Percentiles rank a stretch among this genome's conserved stretches.
Conservation (phyloP, 2,329 filamentous ascomycete genomes). For the Tolypocladium amazonense region DNA sequence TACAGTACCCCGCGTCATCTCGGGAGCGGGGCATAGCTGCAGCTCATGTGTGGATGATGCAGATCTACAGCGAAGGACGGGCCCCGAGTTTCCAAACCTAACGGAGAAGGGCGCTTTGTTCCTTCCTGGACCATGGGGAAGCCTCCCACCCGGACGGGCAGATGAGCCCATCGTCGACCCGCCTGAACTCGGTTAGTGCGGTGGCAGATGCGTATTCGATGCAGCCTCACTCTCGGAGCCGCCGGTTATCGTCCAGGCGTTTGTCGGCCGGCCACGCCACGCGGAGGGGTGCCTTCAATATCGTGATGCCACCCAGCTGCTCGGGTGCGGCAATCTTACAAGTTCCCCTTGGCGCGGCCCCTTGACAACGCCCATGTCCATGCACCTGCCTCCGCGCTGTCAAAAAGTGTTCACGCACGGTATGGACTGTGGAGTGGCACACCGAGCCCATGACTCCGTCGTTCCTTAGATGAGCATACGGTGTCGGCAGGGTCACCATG, state of each 20-base stretch:
- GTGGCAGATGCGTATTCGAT: not conserved
- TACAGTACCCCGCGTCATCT: not conserved
- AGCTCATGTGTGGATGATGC: not conserved
- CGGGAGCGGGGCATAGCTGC: too few relatives aligned
- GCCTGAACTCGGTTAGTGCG: not conserved
- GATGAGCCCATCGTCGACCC: not conserved
- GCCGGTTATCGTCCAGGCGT: not conserved
- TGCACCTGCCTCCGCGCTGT: not conserved
- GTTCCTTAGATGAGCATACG: not conserved
- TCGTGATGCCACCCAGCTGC: not conserved
- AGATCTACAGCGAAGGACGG: not conserved
- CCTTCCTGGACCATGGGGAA: not conserved
- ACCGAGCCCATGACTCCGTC: not conserved
- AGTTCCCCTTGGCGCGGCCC: not conserved
- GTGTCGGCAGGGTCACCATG: not conserved
- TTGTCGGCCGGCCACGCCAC: not conserved
- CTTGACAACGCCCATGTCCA: not conserved
- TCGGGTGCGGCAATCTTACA: too few relatives aligned
- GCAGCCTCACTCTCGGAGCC: not conserved
- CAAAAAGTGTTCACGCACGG: too few relatives aligned
- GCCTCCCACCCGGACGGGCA: not conserved
- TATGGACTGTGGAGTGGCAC: not conserved
- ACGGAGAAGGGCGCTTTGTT: not conserved
- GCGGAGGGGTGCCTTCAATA: not conserved
- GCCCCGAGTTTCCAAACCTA: not conserved